Conservation (phyloP, 2,329 filamentous ascomycete genomes). For the Berkeleyomyces rouxiae region DNA sequence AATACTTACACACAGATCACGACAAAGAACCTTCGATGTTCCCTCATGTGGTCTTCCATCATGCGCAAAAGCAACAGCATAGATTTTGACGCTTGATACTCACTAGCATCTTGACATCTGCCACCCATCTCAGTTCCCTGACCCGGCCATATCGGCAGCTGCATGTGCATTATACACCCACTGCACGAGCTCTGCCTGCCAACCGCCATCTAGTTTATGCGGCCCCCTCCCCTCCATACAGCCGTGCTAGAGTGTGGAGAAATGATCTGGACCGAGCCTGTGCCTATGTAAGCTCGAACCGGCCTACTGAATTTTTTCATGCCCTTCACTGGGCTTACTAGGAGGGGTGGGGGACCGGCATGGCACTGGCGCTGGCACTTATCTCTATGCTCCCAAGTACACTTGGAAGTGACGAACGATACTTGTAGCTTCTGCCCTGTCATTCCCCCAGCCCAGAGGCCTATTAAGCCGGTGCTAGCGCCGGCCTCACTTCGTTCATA, state of each 20-base stretch:
- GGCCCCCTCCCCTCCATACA: neutral
- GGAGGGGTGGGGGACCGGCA: neutral
- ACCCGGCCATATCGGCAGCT: too few species aligned
- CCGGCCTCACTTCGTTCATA: conserved; percentile 1
- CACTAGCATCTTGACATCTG: too few species aligned
- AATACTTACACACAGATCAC: too few species aligned
- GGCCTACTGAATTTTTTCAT: neutral
- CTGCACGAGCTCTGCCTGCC: neutral
- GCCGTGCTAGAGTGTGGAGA: too few species aligned
- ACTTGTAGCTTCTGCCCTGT: neutral
- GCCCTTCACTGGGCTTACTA: neutral
- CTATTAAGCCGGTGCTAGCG: neutral
- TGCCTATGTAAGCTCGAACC: neutral
- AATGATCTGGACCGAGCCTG: neutral
- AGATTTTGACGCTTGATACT: too few species aligned
- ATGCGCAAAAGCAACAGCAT: too few species aligned
- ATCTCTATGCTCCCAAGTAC: neutral
- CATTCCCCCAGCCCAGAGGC: neutral
- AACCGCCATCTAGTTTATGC: neutral
- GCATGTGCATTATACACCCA: too few species aligned
- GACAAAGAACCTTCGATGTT: too few species aligned
- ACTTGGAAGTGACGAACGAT: neutral
- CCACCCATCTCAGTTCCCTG: too few species aligned
- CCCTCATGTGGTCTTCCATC: too few species aligned
- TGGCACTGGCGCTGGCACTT: neutral